These are phyloP conservation scores for Metarhizium robertsii DNA, from an alignment of 2,329 filamentous ascomycete species.

Conservation along the genomic window DNA sequence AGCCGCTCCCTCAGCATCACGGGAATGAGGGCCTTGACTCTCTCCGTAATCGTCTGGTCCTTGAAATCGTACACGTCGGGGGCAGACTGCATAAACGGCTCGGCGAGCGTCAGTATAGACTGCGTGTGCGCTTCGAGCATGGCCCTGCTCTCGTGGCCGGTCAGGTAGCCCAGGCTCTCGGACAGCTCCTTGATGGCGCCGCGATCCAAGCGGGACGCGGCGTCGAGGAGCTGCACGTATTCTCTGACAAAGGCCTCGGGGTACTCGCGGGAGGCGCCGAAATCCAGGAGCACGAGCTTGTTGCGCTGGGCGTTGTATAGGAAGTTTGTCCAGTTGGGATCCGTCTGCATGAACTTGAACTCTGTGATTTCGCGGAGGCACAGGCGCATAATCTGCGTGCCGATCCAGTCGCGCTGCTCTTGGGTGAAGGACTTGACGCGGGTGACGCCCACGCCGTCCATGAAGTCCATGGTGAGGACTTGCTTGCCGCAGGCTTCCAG, in stretches of 20 bases:
- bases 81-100: constrained; percentile 72
- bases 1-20: constrained; percentile 86
- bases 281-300: constrained; percentile 86
- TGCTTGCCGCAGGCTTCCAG: constrained; percentile 72
- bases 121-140: constrained; percentile 91
- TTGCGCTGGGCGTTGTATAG: constrained; percentile 67
- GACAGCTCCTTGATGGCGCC: constrained; percentile 57
- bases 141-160: constrained; percentile 70
- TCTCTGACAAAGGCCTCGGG: constrained; percentile 68
- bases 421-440: constrained; percentile 69
- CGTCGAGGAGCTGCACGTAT: constrained; percentile 73
- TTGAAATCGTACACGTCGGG: constrained; percentile 85
- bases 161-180: constrained; percentile 78
- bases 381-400: constrained; percentile 82
- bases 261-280: constrained; percentile 84
- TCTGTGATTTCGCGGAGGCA: constrained; percentile 89
- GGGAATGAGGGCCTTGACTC: constrained; percentile 80
- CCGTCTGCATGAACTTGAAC: constrained; percentile 98
- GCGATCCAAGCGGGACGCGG: constrained; percentile 64
- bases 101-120: constrained; percentile 80
- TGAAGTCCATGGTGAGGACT: constrained; percentile 87
- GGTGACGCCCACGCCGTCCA: constrained; percentile 79
- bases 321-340: constrained; percentile 99
- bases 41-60: constrained; percentile 91
- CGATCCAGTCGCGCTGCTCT: constrained; percentile 88